phyloP scores from a whole-genome alignment of 495 filamentous ascomycete genomes.

The Aspergillus kassunensis region DNA sequence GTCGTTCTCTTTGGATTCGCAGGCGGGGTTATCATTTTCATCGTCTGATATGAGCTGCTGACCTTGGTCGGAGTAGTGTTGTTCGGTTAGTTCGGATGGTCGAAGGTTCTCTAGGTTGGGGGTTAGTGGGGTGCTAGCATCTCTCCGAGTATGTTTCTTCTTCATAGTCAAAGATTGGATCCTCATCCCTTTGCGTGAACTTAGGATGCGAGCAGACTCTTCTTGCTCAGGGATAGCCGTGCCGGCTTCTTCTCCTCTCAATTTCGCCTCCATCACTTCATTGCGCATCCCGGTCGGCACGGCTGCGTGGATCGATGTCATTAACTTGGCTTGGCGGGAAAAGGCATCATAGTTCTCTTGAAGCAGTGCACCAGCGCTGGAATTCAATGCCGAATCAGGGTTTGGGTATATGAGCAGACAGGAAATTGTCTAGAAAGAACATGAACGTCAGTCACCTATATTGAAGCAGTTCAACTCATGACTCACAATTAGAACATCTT shows the following conservation, averaged over 20 bases:
- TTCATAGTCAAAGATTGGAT: conserved; percentile 26
- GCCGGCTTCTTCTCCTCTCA: conserved; percentile 53
- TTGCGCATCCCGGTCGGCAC: conserved; percentile 43
- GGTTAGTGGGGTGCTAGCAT: neutral
- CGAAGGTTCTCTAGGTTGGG: conserved; percentile 6
- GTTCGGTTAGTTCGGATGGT: neutral
- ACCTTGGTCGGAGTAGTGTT: neutral
- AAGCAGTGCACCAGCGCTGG: conserved; percentile 57
- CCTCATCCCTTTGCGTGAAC: conserved; percentile 24
- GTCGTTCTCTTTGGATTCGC: conserved; percentile 48
- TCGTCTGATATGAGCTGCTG: conserved; percentile 14
- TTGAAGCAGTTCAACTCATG: neutral
- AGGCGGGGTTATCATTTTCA: conserved; percentile 30
- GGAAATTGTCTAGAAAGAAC: conserved; percentile 50
- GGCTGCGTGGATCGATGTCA: conserved; percentile 63
- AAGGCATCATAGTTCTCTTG: conserved; percentile 61
- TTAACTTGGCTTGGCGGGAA: conserved; percentile 57
- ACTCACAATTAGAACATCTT: conserved; percentile 60
- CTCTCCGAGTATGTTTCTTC: conserved; percentile 15
- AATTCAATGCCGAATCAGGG: conserved; percentile 67
- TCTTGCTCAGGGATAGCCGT: conserved; percentile 21
- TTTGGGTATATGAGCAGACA: conserved; percentile 73
- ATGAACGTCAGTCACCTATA: neutral
- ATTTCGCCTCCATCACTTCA: conserved; percentile 53
- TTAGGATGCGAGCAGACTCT: conserved; percentile 15